Base-by-base conservation (phyloP, 2,329 filamentous ascomycete species). In the Curvularia sp. region DNA sequence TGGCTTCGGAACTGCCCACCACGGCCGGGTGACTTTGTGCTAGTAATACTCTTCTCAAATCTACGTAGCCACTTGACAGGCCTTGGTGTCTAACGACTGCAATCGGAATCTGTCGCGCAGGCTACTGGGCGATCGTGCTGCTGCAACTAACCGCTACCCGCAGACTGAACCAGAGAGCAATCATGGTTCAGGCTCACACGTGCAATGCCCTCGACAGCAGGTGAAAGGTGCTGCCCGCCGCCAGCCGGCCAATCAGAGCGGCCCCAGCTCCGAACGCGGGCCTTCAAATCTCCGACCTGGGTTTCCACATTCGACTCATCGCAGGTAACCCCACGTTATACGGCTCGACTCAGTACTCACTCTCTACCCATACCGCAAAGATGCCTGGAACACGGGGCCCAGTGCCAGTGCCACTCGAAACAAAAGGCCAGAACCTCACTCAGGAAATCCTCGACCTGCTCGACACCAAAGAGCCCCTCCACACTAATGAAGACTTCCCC, bases 361-460 rank as follows among this genome's bases (percentile, higher is more conserved):
- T 47, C 53, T 46, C 31, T 48, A 48, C 48, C 18, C 54, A 55
- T 51, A 50, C 46, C 62, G 58, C 67, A 62, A 76, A 60, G 53
- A 82, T 82, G 80, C 75, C 78, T 60, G 79, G 79, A 71, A 77
- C 75, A 62, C 78, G 80, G 61, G 81, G 81, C 64, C 79, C 81
- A 38, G 81, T 83, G 61, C 81, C 81, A 44, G 78, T 82, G 44
- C 78, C 76, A 38, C 64, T 70, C 55, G 69, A 76, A 51, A 70
- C 75, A 51, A 75, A 76, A 61, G 71, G 68, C 30, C 75, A 73
- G 63, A 80, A 83, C 71, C 84, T 96, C 65, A 87, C 90, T 55
- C 89, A 93, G 82, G 88, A 93, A 77, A 88, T 97, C 64, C 86
- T 97, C 64, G 90, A 96, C 70, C 85, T 93, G 22, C 78, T 83